Evolutionary conservation across 2,329 filamentous ascomycete genomes (phyloP), one percentile per base, ranked within the genome.

Genomic region (Paecilomyces sp.): DNA sequence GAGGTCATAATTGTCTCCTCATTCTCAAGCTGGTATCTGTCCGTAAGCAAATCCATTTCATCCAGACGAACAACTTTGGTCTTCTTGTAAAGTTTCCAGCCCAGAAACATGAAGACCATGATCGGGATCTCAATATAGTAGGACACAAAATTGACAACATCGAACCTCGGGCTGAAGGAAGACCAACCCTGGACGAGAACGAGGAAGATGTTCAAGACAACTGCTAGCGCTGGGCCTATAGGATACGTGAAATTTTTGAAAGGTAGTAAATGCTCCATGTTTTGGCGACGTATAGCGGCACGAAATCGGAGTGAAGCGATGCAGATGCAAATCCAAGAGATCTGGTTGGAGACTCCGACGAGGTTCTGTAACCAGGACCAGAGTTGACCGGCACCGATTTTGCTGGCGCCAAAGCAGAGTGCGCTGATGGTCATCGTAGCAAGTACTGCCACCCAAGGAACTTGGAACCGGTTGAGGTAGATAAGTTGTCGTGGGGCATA

Each of bases 351-450:
- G 0, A 88, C 86, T 9, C 85, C 85, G 58, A 88, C 84, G 54
- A 88, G 81, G 60, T 88, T 87, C 67, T 88, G 85, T n/a, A 88
- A 72, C 85, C 86, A 88, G 0, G 79, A 81, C 85, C 85, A 88
- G 3, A 88, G 72, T 63, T 88, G 79, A 0, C 86, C 85, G 0
- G 85, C 85, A 0, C 85, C 84, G 57, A 88, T 87, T 62, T 86
- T 87, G 66, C 82, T 86, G 0, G 85, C 84, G 1, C 84, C 85
- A 58, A 88, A 88, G 65, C 85, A 87, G 0, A 88, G 76, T 0
- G 83, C 83, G 22, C 80, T 79, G 33, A 84, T 78, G 0, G 80
- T 65, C 0, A 81, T 80, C 0, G 84, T 86, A 0, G 75, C 76
- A 0, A 87, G 75, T 0, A 84, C 81, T 0, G 82, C 80, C 9